Evolutionary conservation across 2,329 filamentous ascomycete genomes (phyloP), one percentile per base, ranked within the genome.

Genomic region (Botrytis deweyae): DNA sequence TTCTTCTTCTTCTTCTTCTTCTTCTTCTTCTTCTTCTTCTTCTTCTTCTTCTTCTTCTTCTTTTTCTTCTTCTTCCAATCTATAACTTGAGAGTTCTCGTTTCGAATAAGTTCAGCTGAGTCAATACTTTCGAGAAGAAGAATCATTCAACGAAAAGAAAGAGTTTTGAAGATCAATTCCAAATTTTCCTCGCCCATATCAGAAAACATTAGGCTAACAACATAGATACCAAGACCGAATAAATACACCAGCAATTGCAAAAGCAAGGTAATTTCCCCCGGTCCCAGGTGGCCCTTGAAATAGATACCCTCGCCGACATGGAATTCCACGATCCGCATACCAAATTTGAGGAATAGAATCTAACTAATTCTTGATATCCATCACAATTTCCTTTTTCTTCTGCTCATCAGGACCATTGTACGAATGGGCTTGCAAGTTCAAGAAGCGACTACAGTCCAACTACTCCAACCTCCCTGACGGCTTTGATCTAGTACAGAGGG

Each of bases 361-460:
- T 0, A 95, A 85, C 76, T 93, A 95, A 77, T 94, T 92, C 76
- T 93, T 92, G 78, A 95, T 91, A 78, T 96, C 93, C 38, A 84
- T 84, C 16, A 95, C 82, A 5, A 95, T 85, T 46, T 86, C 85
- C 2, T 86, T 83, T 82, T 38, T 38, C 95, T 95, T 79, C 10
- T 55, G 38, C 2, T 8, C 22, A 55, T 55, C 52, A 9, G 9
- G 7, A n/a, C 52, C 12, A 55, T 3, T 55, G 4, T 12, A 29
- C 4, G 3, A n/a, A 29, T 29, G 29, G 9, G 52, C n/a, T 10
- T 55, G 25, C 25, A n/a, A 55, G 52, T 1, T 10, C 25, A 7
- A 55, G 9, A 6, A 14, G 52, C 25, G 9, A n/a, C 52, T 55
- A n/a, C 22, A 55, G 12, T 55, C 10, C 25, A 55, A 55, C 52